phyloP scores from a whole-genome alignment of 345 rosid species.

The Syzygium oleosum region DNA sequence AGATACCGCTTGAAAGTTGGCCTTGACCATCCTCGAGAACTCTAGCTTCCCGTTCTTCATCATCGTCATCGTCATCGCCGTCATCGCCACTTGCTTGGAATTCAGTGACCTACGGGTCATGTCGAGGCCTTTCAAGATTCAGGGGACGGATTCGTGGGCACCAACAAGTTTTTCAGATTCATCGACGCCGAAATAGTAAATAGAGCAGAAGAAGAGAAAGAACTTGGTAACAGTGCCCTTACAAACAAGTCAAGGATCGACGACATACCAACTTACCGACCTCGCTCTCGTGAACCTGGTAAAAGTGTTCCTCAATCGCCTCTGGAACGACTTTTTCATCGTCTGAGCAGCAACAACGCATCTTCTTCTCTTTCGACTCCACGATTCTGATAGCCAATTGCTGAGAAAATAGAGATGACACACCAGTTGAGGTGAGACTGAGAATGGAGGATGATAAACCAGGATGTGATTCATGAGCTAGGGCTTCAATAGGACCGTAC shows the following conservation, averaged over 20 bases:
- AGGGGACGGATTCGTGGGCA: not conserved
- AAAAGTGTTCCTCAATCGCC: not conserved
- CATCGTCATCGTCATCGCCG: not conserved
- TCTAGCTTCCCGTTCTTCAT: not conserved
- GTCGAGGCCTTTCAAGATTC: not conserved
- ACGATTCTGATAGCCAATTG: not conserved
- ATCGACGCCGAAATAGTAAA: not conserved
- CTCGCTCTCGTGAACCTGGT: not conserved
- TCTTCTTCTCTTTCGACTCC: not conserved
- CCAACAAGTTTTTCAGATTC: not conserved
- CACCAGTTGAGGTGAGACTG: not conserved
- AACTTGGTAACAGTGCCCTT: not conserved
- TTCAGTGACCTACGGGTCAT: not conserved
- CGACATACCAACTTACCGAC: not conserved
- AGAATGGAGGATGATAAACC: not conserved
- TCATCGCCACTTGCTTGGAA: not conserved
- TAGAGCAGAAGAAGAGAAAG: not conserved
- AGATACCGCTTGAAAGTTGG: not conserved
- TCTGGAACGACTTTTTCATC: not conserved
- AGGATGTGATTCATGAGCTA: not conserved
- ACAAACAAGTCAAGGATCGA: not conserved
- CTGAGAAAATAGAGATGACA: not conserved
- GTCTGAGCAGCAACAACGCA: not conserved
- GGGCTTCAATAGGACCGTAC: not conserved
- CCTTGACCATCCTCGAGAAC: not conserved